A percentile compares a stretch with the other conserved stretches of the same genome.
Evolutionary conservation across 352 stramenopile species (phyloP).

Genomic region (Halophytophthora polymorphica): DNA sequence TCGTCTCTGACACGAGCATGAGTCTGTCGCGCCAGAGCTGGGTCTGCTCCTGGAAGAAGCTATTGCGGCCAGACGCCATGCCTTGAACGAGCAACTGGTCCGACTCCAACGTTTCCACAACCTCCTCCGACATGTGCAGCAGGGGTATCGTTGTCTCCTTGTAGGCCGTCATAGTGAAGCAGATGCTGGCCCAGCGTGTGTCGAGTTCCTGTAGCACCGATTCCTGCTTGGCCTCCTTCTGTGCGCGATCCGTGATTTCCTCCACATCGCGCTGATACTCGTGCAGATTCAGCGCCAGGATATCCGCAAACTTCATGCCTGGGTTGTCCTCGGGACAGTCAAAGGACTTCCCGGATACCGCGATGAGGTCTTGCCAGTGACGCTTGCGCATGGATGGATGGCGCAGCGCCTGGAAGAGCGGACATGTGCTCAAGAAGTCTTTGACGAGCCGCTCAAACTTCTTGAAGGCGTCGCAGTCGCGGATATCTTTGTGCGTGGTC

Average conservation of each 20-base stretch:
- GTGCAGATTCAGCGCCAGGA: constrained; percentile 84
- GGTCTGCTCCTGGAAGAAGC: constrained; percentile 65
- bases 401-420: constrained; percentile 72
- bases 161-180: constrained; percentile 84
- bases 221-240: constrained; percentile 92
- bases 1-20: constrained; percentile 84
- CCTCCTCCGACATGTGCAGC: constrained; percentile 89
- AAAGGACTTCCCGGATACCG: constrained; percentile 51
- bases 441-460: constrained; percentile 76
- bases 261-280: constrained; percentile 81
- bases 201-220: constrained; percentile 77
- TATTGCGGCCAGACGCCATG: constrained; percentile 84
- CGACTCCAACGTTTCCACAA: constrained; percentile 93
- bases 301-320: constrained; percentile 68
- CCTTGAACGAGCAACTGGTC: constrained; percentile 93
- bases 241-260: constrained; percentile 88
- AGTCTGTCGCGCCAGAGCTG: constrained; percentile 54
- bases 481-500: constrained; percentile 80
- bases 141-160: constrained; percentile 84
- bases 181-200: constrained; percentile 62
- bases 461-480: constrained; percentile 90
- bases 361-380: constrained; percentile 71
- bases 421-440: constrained; percentile 76
- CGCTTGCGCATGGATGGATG: constrained; percentile 72
- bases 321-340: constrained; percentile 69